phyloP scores from a whole-genome alignment of 495 filamentous ascomycete species.

The Delitschia confertaspora region DNA sequence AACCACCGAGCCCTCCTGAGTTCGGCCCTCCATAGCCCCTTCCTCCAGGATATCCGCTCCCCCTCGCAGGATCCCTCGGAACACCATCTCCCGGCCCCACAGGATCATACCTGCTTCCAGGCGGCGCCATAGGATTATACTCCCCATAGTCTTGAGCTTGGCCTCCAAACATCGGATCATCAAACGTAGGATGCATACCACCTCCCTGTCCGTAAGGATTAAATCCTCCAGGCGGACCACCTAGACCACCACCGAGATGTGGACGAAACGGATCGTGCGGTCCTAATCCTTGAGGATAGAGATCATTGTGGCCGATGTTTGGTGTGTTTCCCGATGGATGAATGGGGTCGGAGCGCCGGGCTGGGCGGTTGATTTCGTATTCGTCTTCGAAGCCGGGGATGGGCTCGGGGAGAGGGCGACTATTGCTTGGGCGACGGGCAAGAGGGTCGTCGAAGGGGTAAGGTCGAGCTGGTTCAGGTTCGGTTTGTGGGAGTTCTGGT shows the following conservation, averaged over 20 bases:
- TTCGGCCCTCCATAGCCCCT: conserved; percentile 34
- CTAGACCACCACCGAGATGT: conserved; percentile 44
- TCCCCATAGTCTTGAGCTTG: conserved; percentile 37
- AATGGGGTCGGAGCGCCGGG: conserved; percentile 41
- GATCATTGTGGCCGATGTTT: conserved; percentile 70
- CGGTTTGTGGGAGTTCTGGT: conserved; percentile 28
- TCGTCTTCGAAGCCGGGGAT: conserved; percentile 87
- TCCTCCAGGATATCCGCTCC: conserved; percentile 40
- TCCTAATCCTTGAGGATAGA: conserved; percentile 80
- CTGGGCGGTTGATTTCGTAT: conserved; percentile 67
- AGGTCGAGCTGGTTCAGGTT: conserved; percentile 51
- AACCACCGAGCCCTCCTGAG: conserved; percentile 35
- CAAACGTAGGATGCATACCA: conserved; percentile 94
- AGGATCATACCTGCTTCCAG: conserved; percentile 69
- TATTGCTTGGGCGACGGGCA: conserved; percentile 50
- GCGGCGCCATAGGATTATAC: conserved; percentile 49
- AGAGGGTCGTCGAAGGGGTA: conserved; percentile 63
- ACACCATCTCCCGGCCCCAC: conserved; percentile 64
- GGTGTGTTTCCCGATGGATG: conserved; percentile 48
- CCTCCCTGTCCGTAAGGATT: conserved; percentile 50
- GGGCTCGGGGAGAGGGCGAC: conserved; percentile 54
- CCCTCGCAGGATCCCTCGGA: conserved; percentile 44
- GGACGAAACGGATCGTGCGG: conserved; percentile 73
- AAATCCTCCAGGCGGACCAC: too few species aligned
- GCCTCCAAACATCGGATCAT: conserved; percentile 81